phyloP scores from a whole-genome alignment of 345 rosid species.

The Mangifera indica region DNA sequence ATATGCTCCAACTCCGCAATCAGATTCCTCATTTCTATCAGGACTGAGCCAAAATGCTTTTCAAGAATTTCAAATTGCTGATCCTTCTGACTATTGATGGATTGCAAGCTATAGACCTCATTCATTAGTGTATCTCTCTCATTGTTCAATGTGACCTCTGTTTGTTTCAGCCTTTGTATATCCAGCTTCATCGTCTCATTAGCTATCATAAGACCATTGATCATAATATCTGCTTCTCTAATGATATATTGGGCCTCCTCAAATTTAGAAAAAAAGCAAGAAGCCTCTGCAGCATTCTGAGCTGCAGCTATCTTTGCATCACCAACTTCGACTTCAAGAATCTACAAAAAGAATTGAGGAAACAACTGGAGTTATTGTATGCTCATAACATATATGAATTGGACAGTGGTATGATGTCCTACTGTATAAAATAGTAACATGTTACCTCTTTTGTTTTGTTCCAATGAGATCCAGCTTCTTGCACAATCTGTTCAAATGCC shows the following conservation, averaged over 20 bases:
- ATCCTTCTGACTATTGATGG: slow-evolving; percentile 46
- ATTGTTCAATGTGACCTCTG: slow-evolving; percentile 37
- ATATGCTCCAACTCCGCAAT: slow-evolving; percentile 60
- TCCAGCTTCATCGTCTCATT: slow-evolving; percentile 75
- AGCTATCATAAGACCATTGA: slow-evolving; percentile 73
- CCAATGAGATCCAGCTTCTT: slow-evolving; percentile 43
- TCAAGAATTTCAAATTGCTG: slow-evolving; percentile 56
- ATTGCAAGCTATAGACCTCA: slow-evolving; percentile 59
- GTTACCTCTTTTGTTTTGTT: slow-evolving; percentile 55
- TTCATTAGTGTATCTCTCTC: slow-evolving; percentile 55
- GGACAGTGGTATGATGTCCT: neutral
- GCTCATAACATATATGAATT: neutral
- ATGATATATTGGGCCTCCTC: slow-evolving; percentile 84
- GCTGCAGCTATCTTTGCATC: slow-evolving; percentile 60
- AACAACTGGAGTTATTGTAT: neutral
- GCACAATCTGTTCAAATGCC: slow-evolving; percentile 38
- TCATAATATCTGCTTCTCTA: slow-evolving; percentile 81
- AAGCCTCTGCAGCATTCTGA: slow-evolving; percentile 67
- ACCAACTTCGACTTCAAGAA: slow-evolving; percentile 69
- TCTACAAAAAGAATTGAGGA: slow-evolving; percentile 39
- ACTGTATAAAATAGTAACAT: neutral
- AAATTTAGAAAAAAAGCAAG: slow-evolving; percentile 68
- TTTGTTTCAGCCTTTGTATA: slow-evolving; percentile 49
- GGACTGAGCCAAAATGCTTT: slow-evolving; percentile 51
- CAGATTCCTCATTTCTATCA: slow-evolving; percentile 53